Evolutionary conservation across 768 basidiomycete species (phyloP).

Genomic region (Gautieria morchelliformis): DNA sequence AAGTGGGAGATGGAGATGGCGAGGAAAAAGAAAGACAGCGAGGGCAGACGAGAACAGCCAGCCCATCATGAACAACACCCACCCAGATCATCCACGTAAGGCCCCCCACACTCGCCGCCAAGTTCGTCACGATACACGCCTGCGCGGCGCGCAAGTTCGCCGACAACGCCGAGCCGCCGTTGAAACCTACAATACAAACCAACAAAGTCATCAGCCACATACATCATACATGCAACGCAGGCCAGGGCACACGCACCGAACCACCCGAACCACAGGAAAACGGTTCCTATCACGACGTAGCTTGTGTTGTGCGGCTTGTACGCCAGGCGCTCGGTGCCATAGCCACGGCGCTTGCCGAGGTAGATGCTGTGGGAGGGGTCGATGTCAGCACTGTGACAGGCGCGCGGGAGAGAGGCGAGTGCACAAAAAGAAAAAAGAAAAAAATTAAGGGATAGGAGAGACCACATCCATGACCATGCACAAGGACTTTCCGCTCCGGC

Average conservation of each 20-base stretch:
- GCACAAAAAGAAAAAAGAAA: too few species aligned
- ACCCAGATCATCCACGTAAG: slow-evolving; percentile 91
- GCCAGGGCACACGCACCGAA: slow-evolving; percentile 7
- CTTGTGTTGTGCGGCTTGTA: slow-evolving; percentile 94
- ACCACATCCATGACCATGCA: too few species aligned
- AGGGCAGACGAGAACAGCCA: too few species aligned
- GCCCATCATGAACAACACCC: slow-evolving; percentile 15
- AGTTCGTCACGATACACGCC: slow-evolving; percentile 89
- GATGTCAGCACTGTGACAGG: slow-evolving; percentile 14
- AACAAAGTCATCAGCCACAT: too few species aligned
- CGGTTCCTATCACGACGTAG: slow-evolving; percentile 89
- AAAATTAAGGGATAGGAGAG: too few species aligned
- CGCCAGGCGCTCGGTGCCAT: slow-evolving; percentile 80
- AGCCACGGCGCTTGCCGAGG: slow-evolving; percentile 85
- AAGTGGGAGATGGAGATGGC: too few species aligned
- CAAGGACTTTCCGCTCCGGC: too few species aligned
- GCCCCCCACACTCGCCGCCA: slow-evolving; percentile 83
- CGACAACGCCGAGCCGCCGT: slow-evolving; percentile 83
- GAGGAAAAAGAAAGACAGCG: too few species aligned
- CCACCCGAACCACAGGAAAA: slow-evolving; percentile 61
- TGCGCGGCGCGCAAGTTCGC: slow-evolving; percentile 82
- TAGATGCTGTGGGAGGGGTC: slow-evolving; percentile 39
- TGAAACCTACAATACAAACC: slow-evolving; percentile 58
- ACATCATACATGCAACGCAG: too few species aligned
- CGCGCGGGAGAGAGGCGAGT: too few species aligned